Evolutionary conservation across 192 early-diverging fungal genomes (phyloP), one percentile per base, ranked within the genome.

Genomic region (Coemansia sp.): DNA sequence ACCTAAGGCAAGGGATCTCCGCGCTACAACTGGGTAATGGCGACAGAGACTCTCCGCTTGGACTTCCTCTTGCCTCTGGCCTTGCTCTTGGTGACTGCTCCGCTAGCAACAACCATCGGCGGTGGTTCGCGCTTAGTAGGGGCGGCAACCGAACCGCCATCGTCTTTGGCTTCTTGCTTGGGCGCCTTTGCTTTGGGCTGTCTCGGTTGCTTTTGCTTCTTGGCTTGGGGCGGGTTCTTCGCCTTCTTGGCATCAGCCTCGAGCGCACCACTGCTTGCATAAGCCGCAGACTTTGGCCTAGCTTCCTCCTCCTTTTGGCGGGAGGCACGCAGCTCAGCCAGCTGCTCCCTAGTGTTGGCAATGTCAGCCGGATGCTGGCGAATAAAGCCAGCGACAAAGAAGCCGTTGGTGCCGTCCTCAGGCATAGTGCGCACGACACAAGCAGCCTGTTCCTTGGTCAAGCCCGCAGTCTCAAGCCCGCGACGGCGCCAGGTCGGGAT

Each of bases 331-430:
- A 42, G 5, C 37, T 57, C 66, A 9, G 56, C 46, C 9, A 73
- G 62, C 61, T 68, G 57, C 38, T 21, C 57, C 14, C 26, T 51
- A 36, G 55, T 73, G 10, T 26, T 35, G 4, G 60, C 62, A 14
- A 69, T 37, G 40, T 69, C 73, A 3, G 69, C 69, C 6, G 72
- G 69, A 28, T 65, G 48, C 21, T 56, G 33, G 18, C 78, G 78
- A 59, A 75, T 88, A 87, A 99, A 97, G 50, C 92, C 87, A 0
- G 95, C 93, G 5, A 98, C 97, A 90, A 99, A 99, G 69, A 99
- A 99, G 5, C 97, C 97, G 69, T 96, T 97, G 39, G 88, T 92
- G 34, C 83, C 77, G 83, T 99, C 97, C 65, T 86, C 83, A 0
- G 95, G 95, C 23, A 86, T 66, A 6, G 92, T 90, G 23, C 97